Conservation (phyloP, 176 grass and related monocot species). For the Avena sativa region DNA sequence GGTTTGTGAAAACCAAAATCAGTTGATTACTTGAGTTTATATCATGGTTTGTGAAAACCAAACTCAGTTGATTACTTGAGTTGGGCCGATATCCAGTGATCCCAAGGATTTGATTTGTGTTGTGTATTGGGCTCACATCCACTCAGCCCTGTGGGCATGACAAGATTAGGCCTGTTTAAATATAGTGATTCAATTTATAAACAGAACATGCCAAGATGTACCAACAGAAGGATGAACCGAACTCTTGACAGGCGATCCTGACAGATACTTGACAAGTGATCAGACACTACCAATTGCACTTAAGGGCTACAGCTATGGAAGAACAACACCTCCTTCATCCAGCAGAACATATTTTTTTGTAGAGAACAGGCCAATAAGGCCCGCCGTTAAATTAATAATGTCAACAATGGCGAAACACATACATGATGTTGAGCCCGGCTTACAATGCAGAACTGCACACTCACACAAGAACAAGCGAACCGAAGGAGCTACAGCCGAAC, state of each 20-base stretch:
- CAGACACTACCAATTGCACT: background rate
- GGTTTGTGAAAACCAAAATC: too few relatives aligned
- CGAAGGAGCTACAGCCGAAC: too few relatives aligned
- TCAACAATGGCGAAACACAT: too few relatives aligned
- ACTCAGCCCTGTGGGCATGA: background rate
- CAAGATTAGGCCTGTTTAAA: background rate
- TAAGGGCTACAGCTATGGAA: too few relatives aligned
- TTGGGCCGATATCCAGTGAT: background rate
- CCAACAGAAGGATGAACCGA: background rate
- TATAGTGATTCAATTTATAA: background rate
- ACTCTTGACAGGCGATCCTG: background rate
- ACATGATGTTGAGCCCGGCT: too few relatives aligned
- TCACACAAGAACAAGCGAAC: too few relatives aligned
- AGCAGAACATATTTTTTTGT: background rate
- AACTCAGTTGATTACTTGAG: background rate
- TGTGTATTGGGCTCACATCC: background rate
- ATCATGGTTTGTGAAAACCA: background rate
- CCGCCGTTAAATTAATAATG: too few relatives aligned
- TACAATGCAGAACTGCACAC: too few relatives aligned
- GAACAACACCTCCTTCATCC: background rate
- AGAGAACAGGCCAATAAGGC: too few relatives aligned
- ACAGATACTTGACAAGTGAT: background rate
- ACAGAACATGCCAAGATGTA: background rate
- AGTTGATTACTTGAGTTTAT: too few relatives aligned
- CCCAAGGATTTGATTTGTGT: background rate